These are phyloP conservation scores for Ceratocystis variospora DNA, from an alignment of 2,329 filamentous ascomycete species.

Conservation along the genomic window DNA sequence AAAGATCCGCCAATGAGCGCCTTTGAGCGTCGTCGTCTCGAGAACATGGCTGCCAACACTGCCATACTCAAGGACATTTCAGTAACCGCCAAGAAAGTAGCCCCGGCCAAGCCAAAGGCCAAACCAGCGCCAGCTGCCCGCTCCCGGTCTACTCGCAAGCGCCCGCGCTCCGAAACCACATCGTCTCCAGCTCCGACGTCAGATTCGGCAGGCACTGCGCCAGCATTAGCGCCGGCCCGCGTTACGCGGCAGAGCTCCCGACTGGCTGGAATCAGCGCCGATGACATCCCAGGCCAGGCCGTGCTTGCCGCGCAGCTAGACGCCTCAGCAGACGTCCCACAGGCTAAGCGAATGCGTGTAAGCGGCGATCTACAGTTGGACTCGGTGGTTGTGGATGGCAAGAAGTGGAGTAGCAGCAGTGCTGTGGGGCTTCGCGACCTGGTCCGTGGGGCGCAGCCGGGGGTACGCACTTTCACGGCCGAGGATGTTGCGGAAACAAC, in stretches of 20 bases:
- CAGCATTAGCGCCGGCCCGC: conserved; percentile 35
- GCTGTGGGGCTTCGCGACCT: conserved; percentile 47
- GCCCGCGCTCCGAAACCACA: conserved; percentile 25
- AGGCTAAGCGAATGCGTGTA: conserved; percentile 44
- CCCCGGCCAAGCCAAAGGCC: conserved; percentile 25
- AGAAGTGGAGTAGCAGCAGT: conserved; percentile 55
- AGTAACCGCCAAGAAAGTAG: conserved; percentile 51
- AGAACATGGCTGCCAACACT: conserved; percentile 78
- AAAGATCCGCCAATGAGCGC: conserved; percentile 49
- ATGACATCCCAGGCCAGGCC: conserved; percentile 28
- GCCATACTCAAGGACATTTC: conserved; percentile 66
- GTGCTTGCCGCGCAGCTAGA: conserved; percentile 36
- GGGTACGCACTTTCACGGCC: conserved; percentile 72
- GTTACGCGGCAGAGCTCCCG: conserved; percentile 46
- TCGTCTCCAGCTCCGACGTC: not conserved
- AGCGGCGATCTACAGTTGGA: conserved; percentile 52
- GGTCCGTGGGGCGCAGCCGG: conserved; percentile 57
- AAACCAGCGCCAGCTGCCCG: conserved; percentile 28
- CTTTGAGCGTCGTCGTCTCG: conserved; percentile 71
- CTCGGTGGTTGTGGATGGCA: conserved; percentile 67
- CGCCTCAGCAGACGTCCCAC: conserved; percentile 30
- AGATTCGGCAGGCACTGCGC: conserved; percentile 15
- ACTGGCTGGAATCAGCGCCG: conserved; percentile 40
- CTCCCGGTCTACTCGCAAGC: conserved; percentile 13
- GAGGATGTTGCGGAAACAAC: conserved; percentile 68